These are phyloP conservation scores for Vitis rotundifolia DNA, from an alignment of 164 flowering plant genomes.

Conservation along the genomic window DNA sequence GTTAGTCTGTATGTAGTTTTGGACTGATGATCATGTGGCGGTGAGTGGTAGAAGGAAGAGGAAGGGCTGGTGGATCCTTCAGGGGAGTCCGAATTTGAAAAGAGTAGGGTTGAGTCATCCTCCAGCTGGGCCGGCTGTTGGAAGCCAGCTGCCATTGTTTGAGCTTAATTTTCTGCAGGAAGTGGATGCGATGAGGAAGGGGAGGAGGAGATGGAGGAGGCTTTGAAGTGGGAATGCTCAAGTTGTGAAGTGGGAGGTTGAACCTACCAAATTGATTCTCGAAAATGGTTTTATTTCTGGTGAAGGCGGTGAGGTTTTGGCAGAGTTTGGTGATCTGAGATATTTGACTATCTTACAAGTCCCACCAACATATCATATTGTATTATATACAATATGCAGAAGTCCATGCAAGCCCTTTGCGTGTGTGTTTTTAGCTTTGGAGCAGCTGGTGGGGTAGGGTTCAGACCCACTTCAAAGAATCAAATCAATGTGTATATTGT, in stretches of 20 bases:
- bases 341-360: conserved; percentile 1
- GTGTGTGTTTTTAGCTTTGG: no score
- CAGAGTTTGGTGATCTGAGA: conserved; percentile 39
- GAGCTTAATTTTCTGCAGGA: background rate
- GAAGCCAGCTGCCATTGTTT: conserved; percentile 45
- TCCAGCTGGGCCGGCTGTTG: conserved; percentile 31
- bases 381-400: no score
- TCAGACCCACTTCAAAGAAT: background rate
- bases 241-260: conserved; percentile 28
- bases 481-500: no score
- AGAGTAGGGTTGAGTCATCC: conserved; percentile 56
- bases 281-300: background rate
- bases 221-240: conserved; percentile 5
- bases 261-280: conserved; percentile 29
- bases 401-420: no score
- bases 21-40: conserved; percentile 28
- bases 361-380: background rate
- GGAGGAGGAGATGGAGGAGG: background rate
- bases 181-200: background rate
- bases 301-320: conserved; percentile 19
- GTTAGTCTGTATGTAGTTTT: conserved; percentile 32
- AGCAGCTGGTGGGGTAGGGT: no score
- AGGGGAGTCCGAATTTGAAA: conserved; percentile 62
- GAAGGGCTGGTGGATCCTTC: conserved; percentile 52
- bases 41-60: conserved; percentile 50